A percentile compares a stretch with the other conserved stretches of the same genome.
Conservation (phyloP, 352 stramenopile species). For the Globisporangium carolinianum region DNA sequence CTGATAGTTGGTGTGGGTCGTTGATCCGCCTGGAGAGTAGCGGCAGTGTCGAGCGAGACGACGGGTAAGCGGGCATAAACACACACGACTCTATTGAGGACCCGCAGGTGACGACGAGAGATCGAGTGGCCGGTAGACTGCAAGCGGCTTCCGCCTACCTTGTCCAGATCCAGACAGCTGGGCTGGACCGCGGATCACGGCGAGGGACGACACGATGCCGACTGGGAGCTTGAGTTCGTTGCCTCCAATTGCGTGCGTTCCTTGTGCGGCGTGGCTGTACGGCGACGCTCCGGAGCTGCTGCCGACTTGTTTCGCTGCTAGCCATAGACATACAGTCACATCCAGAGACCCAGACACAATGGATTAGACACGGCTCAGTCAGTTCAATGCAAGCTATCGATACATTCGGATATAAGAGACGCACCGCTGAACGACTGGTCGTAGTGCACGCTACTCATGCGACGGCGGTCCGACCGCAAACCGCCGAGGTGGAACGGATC, state of each 20-base stretch:
- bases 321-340: too few species aligned
- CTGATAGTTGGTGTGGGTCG: neutral
- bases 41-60: neutral
- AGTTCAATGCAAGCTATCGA: neutral
- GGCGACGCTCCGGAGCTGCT: neutral
- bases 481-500: slow-evolving; percentile 33
- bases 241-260: neutral
- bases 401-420: neutral
- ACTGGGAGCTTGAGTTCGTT: slow-evolving; percentile 20
- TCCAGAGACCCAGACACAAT: neutral
- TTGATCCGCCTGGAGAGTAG: neutral
- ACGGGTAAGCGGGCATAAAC: neutral
- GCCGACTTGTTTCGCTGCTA: neutral
- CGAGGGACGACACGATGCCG: slow-evolving; percentile 39
- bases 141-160: slow-evolving; percentile 19
- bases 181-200: slow-evolving; percentile 29
- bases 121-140: neutral
- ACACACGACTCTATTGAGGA: slow-evolving; percentile 1
- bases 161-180: slow-evolving; percentile 15
- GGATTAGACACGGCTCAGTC: neutral
- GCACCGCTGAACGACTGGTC: slow-evolving; percentile 34
- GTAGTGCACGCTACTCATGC: slow-evolving; percentile 49
- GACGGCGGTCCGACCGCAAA: slow-evolving; percentile 34
- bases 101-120: neutral
- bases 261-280: neutral